Evolutionary conservation across 148 eudicot species (phyloP), one percentile per base, ranked within the genome.

Genomic region (Nepenthes mirabilis): DNA sequence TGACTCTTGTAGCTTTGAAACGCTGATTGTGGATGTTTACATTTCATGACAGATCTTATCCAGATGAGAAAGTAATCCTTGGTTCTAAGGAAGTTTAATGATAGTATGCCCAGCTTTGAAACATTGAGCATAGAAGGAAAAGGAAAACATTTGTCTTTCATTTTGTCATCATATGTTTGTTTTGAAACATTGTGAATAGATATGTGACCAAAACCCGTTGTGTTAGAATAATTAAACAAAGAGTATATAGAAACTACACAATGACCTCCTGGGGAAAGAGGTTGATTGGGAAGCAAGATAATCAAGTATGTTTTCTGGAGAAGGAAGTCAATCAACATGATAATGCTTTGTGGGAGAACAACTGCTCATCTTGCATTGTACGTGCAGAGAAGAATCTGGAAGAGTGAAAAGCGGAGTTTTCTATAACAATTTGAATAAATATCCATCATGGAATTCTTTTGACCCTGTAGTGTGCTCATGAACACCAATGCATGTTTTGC

Each of bases 351-450:
- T 76, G 80, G 67, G 90, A 88, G 72, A 91, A 83, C 69, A 78
- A 52, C 78, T 75, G 74, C 75, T 79, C 60, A 75, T 91, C 68
- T 11, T 72, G 60, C 81, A 68, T 67, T 70, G 40, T 65, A 70
- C 67, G 64, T 83, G 70, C 55, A 72, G 77, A 71, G 90, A 79
- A 75, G 73, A 78, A 72, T 70, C 58, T 81, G 69, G 84, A 85
- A 71, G 82, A 69, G 61, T 71, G 78, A 62, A 85, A 73, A 52
- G 68, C 79, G 62, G 83, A 87, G 95, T 95, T 91, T 66, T 65
- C 43, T 57, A 6, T 14, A 51, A 70, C 14, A 47, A 33, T 64
- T 63, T 34, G 14, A 58, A 43, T 68, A 32, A 34, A 35, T 36
- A 62, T 54, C 6, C 51, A 36, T 64, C 34, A 40, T 59, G 23